A percentile compares a stretch with the other conserved stretches of the same genome.
These are phyloP conservation scores for Acer negundo DNA, from an alignment of 345 rosid species.

Conservation along the genomic window DNA sequence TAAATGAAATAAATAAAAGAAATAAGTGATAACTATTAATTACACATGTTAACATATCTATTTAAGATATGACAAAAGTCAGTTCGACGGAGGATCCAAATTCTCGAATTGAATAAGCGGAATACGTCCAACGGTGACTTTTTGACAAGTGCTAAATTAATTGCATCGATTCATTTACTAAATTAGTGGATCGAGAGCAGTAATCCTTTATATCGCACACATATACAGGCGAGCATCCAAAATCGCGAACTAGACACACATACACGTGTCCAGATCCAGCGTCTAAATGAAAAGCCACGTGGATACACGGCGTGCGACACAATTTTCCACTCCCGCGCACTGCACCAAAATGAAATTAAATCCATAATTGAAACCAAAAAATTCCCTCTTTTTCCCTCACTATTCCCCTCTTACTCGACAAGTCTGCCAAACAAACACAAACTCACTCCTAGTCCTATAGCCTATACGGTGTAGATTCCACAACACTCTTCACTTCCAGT, in stretches of 20 bases:
- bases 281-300: conserved; percentile 11
- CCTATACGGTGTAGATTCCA: not conserved
- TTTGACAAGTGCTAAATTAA: too few relatives aligned
- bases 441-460: conserved; percentile 1
- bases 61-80: too few relatives aligned
- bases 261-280: not conserved
- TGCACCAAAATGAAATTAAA: conserved; percentile 32
- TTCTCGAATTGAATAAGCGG: too few relatives aligned
- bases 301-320: conserved; percentile 14
- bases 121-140: too few relatives aligned
- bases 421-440: conserved; percentile 17
- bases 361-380: not conserved
- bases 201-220: too few relatives aligned
- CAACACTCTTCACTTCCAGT: not conserved
- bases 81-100: too few relatives aligned
- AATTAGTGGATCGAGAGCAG: too few relatives aligned
- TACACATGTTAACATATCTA: too few relatives aligned
- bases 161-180: too few relatives aligned
- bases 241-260: not conserved
- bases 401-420: conserved; percentile 37
- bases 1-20: too few relatives aligned
- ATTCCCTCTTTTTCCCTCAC: conserved; percentile 9
- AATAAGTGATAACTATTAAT: too few relatives aligned
- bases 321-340: conserved; percentile 39
- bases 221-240: too few relatives aligned